Base-by-base conservation (phyloP, 2,329 filamentous ascomycete species). In the Fusarium camptoceras region DNA sequence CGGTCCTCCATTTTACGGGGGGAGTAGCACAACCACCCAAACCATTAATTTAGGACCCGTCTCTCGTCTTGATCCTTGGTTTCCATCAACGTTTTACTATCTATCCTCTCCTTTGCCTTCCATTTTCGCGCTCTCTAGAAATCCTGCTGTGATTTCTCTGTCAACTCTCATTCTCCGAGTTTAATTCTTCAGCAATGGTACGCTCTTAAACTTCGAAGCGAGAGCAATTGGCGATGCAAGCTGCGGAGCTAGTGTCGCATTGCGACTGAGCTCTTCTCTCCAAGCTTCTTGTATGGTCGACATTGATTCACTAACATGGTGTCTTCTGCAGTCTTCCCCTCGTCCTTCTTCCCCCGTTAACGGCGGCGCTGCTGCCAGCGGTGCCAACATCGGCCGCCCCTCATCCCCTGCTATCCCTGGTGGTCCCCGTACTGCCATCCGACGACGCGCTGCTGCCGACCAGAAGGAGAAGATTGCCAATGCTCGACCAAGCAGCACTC, bases 381-480 rank as follows among this genome's bases (percentile, higher is more conserved):
- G 92, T 82, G 87, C 90, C 65, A 89, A 88, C 78, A 88, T 90
- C 78, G 90, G 88, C 78, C 93, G 95, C 72, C 91, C 93, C 59
- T 91, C 93, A 30, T 97, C 95, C 51, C 94, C 95, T 66, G 91
- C 93, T 76, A 92, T 94, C 70, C 96, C 96, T 27, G 96, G 96
- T 73, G 96, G 96, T 76, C 94, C 96, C 77, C 94, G 96, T 81
- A 97, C 95, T 74, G 95, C 94, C 68, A 97, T 99, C 84, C 91
- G 96, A 82, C 91, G 96, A 81, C 94, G 96, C 80, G 95, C 96
- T 44, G 96, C 96, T 30, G 95, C 95, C 76, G 96, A 98, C 81
- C 93, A 97, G 85, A 97, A 97, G 83, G 96, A 98, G 84, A 96
- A 97, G 84, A 89, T 95, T 76, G 94, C 95, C 78, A 99, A 97